Base-by-base conservation (phyloP, 208 protist genomes). In the Acanthamoeba sp. region DNA sequence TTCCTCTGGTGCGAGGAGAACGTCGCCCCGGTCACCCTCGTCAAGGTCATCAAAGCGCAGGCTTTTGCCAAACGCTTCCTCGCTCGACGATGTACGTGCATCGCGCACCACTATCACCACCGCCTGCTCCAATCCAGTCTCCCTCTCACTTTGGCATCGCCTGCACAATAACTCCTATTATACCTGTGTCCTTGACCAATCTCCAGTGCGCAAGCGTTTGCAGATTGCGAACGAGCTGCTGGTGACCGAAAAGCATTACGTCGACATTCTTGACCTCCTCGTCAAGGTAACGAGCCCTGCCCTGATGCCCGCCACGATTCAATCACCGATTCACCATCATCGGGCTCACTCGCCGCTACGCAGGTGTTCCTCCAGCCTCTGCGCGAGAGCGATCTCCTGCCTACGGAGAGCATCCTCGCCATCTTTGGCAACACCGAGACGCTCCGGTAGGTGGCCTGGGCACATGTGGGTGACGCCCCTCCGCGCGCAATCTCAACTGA, bases 371-470 rank as follows among this genome's bases (percentile, higher is more conserved):
- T 84, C 24, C 34, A 84, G 27, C 73, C 73, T 9, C 42, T 84
- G 9, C 40, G 9, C 27, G 38, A 34, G 22, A 52, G 22, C 73
- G 24, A 24, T 10, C 40, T 84, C 18, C 22, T 84, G 22, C 73
- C 73, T 27, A 6, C 48, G 73, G 73, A 84, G 73, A 45, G 7
- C 27, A n/a, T 84, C 38, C 2, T 2, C 73, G 38, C 40, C 10
- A 84, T 84, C n/a, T 84, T 84, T 84, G 34, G 40, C n/a, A 84
- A 84, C 38, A 84, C 73, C n/a, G 73, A 84, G 73, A 84, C 27
- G 22, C 73, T 84, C 40, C 3, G 73, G 73, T 84, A 73, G 3
- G 38, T 32, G 10, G 7, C 59, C n/a, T 22, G n/a, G n/a, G n/a
- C n/a, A n/a, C n/a, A n/a, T n/a, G n/a, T n/a, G n/a, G n/a, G n/a